Conservation (phyloP, 345 rosid genomes). For the Melastoma malabathricum region DNA sequence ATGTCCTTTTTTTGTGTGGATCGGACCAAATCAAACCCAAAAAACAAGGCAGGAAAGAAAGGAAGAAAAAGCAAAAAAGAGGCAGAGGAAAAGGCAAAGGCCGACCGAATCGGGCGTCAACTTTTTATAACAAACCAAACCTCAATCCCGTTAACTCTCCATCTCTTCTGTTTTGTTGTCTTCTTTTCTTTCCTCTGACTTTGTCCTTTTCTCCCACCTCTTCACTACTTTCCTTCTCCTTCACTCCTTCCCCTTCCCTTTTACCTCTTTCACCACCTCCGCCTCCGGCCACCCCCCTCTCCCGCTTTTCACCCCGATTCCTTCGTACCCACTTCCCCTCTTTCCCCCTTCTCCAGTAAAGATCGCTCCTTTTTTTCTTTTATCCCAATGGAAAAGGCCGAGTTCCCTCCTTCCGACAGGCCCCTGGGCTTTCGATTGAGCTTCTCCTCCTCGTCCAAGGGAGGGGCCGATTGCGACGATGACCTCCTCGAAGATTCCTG, state of each 20-base stretch:
- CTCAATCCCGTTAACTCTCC: no score
- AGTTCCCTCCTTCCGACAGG: constrained; percentile 13
- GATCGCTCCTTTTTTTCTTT: not conserved
- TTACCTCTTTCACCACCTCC: constrained; percentile 6
- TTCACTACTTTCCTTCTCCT: constrained; percentile 3
- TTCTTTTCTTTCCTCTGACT: constrained; percentile 2
- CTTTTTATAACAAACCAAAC: no score
- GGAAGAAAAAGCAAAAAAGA: no score
- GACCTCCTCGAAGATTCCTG: constrained; percentile 57
- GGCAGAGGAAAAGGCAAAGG: no score
- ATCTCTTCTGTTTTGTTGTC: not conserved
- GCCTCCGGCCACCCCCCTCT: constrained; percentile 15
- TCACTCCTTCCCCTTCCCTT: not conserved
- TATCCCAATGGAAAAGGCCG: constrained; percentile 29
- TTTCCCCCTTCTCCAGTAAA: constrained; percentile 8
- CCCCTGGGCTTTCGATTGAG: constrained; percentile 5
- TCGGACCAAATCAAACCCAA: no score
- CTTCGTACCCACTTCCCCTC: constrained; percentile 13
- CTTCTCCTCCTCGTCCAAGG: constrained; percentile 15
- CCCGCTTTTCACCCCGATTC: constrained; percentile 8
- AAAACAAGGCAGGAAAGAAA: no score
- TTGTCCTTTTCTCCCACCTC: constrained; percentile 7
- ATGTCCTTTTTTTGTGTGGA: no score
- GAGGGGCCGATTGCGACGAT: constrained; percentile 19
- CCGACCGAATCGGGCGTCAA: no score